Percentiles rank a stretch among this genome's conserved stretches.
Conservation (phyloP, 2,329 filamentous ascomycete genomes). For the Calonectria pauciramosa region DNA sequence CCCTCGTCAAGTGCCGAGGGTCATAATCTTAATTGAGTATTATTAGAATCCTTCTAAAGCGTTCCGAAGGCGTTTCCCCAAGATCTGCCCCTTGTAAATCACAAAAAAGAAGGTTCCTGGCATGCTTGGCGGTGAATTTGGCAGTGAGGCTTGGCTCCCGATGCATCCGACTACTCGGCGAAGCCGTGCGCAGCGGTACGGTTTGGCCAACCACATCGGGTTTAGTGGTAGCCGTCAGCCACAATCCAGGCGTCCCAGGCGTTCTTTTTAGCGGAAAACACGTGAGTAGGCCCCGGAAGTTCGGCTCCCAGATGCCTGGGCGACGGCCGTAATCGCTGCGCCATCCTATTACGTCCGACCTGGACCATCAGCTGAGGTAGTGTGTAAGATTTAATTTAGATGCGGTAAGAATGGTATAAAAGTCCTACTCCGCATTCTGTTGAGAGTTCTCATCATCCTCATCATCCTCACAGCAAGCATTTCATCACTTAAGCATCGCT, state of each 20-base stretch:
- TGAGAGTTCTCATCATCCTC: not conserved
- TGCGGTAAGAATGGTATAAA: not conserved
- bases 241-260: not conserved
- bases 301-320: not conserved
- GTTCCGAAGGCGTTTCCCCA: not conserved
- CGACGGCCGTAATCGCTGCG: conserved; percentile 1
- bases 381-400: conserved; percentile 4
- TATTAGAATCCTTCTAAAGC: not conserved
- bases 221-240: not conserved
- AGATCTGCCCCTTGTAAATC: conserved; percentile 11
- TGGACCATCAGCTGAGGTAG: not conserved
- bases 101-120: not conserved
- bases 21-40: conserved; percentile 4
- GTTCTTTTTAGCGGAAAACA: not conserved
- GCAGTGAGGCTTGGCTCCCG: not conserved
- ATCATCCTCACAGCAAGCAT: not conserved
- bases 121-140: not conserved
- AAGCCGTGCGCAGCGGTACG: not conserved
- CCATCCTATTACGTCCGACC: conserved; percentile 6
- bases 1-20: not conserved
- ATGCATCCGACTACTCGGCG: not conserved
- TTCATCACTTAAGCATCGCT: not conserved
- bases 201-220: not conserved
- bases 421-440: not conserved
- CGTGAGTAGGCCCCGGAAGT: not conserved